These are phyloP conservation scores for Rhodotorula graminis DNA, from an alignment of 768 basidiomycete species.

Conservation along the genomic window DNA sequence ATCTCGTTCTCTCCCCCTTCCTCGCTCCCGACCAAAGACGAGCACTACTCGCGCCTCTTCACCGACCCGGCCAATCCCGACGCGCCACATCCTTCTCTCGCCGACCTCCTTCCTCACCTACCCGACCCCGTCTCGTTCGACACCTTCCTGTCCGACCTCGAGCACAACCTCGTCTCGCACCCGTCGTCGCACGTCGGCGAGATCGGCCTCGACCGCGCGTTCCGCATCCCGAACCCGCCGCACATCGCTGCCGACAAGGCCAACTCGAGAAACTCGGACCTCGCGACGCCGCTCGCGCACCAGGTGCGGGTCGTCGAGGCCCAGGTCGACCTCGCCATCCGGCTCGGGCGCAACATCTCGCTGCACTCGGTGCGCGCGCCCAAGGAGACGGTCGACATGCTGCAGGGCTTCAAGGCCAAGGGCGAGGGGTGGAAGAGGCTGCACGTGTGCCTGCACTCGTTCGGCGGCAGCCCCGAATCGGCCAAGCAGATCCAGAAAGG, in stretches of 20 bases:
- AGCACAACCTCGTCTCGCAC: constrained; percentile 58
- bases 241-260: constrained; percentile 37
- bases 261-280: constrained; percentile 58
- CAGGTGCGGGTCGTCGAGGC: constrained; percentile 74
- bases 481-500: constrained; percentile 71
- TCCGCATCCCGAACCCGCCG: constrained; percentile 64
- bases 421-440: constrained; percentile 57
- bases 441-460: constrained; percentile 85
- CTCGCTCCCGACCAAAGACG: constrained; percentile 51
- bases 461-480: constrained; percentile 71
- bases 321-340: constrained; percentile 79
- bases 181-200: constrained; percentile 82
- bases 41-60: constrained; percentile 73
- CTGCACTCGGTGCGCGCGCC: constrained; percentile 80
- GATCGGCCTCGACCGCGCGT: constrained; percentile 79
- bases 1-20: constrained; percentile 3
- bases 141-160: constrained; percentile 57
- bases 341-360: constrained; percentile 70
- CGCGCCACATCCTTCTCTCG: constrained; percentile 37
- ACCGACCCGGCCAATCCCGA: constrained; percentile 38
- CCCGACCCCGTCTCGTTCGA: constrained; percentile 66
- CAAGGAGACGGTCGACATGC: constrained; percentile 61
- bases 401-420: constrained; percentile 58
- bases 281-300: constrained; percentile 72
- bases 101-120: constrained; percentile 57